phyloP scores from a whole-genome alignment of 2,329 filamentous ascomycete species.

The Monosporascus ibericus region DNA sequence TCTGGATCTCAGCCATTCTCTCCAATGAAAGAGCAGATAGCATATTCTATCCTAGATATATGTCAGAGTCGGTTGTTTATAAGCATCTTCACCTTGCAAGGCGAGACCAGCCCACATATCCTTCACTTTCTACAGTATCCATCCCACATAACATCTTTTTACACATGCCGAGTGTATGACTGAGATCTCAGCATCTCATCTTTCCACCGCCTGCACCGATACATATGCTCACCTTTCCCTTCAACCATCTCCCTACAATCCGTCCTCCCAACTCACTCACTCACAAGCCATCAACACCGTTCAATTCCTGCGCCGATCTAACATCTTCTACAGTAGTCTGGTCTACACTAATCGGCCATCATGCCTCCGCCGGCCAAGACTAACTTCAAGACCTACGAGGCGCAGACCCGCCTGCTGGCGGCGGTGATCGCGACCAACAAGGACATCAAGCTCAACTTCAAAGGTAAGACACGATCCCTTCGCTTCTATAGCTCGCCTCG shows the following conservation, averaged over 20 bases:
- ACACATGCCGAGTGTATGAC: too few species aligned
- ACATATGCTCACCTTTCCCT: background rate
- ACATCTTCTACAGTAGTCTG: slow-evolving; percentile 4
- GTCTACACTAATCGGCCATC: slow-evolving; percentile 3
- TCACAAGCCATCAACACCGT: background rate
- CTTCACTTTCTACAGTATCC: too few species aligned
- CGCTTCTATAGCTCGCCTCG: background rate
- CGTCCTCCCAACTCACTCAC: background rate
- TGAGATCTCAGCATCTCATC: background rate
- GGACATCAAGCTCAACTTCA: slow-evolving; percentile 51
- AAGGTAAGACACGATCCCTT: slow-evolving; percentile 39
- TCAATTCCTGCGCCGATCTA: background rate
- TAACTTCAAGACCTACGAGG: slow-evolving; percentile 56
- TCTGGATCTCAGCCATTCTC: too few species aligned
- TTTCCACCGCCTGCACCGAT: background rate
- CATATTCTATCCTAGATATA: too few species aligned
- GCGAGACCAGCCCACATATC: too few species aligned
- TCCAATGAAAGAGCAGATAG: too few species aligned
- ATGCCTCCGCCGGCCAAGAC: slow-evolving; percentile 40
- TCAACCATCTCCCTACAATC: background rate
- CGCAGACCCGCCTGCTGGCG: slow-evolving; percentile 53
- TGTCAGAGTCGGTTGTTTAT: too few species aligned
- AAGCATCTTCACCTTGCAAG: too few species aligned
- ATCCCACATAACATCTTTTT: too few species aligned
- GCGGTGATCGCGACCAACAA: slow-evolving; percentile 55